Base-by-base conservation (phyloP, 1,284 basidiomycete genomes). In the Sporisorium iseilematis-ciliati region DNA sequence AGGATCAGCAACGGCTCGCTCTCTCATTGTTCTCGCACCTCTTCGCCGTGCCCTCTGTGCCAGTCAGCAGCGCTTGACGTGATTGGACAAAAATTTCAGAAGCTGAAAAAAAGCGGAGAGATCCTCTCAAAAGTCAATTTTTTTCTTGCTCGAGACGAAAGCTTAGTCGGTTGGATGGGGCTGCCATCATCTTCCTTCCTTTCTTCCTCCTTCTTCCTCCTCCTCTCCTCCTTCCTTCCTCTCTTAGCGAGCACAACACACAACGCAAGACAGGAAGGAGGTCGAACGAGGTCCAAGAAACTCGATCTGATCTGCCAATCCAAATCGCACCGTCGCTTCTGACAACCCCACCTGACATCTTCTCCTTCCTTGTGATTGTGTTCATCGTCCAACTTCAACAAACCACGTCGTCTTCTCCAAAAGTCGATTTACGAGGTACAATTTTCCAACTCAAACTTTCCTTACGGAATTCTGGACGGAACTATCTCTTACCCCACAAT, bases 201-300 rank as follows among this genome's bases (percentile, higher is more conserved):
- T 62, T 76, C 69, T 58, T 70, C 74, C 61, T 73, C 58, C 63
- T 76, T 73, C 66, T 68, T 66, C 50, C 60, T 60, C 65, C 63
- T 59, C 57, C 40, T 41, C 57, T 73, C 65, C 65, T 72, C 70
- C 73, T 69, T 64, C 67, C 74, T 73, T 73, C 65, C 65, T 75
- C 62, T 75, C 66, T 65, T 53, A 75, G 67, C 73, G 73, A 75
- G 68, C 73, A 70, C 73, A 69, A 52, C 48, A 58, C 62, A 70
- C 46, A 48, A 57, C 67, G 67, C 73, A 75, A 75, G 73, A 75
- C 66, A 71, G 68, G 68, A 75, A 75, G 73, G 73, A 75, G 65
- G 72, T 75, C 72, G 66, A 69, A 69, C 72, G 72, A 75, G 72
- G 66, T 65, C 57, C 66, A 69, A 75, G 65, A 68, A 38, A 74